Evolutionary conservation across 2,329 filamentous ascomycete genomes (phyloP).

Genomic region (Cladophialophora exuberans): DNA sequence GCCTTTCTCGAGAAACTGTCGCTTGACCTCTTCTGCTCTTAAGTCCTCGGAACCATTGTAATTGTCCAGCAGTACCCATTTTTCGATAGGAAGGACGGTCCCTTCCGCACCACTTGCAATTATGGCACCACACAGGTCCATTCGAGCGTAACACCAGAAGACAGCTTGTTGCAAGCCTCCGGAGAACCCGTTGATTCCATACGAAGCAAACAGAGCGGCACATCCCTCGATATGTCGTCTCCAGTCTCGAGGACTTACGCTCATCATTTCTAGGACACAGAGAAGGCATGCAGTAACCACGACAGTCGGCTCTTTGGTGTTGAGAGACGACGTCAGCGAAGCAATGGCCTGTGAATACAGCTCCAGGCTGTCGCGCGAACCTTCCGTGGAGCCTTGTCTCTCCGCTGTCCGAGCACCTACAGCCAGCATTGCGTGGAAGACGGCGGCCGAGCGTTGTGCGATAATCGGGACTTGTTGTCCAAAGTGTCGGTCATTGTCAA

Average conservation of each 20-base stretch:
- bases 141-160: slow-evolving; percentile 63
- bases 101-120: slow-evolving; percentile 56
- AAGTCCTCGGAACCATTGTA: slow-evolving; percentile 36
- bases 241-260: slow-evolving; percentile 49
- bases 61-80: slow-evolving; percentile 49
- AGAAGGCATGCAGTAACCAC: slow-evolving; percentile 19
- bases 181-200: slow-evolving; percentile 55
- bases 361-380: slow-evolving; percentile 53
- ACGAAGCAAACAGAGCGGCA: slow-evolving; percentile 56
- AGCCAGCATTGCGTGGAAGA: slow-evolving; percentile 57
- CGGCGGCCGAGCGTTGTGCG: slow-evolving; percentile 40
- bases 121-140: slow-evolving; percentile 60
- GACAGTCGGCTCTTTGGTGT: slow-evolving; percentile 11
- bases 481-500: slow-evolving; percentile 58
- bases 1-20: slow-evolving; percentile 40
- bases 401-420: slow-evolving; percentile 59
- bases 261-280: slow-evolving; percentile 26
- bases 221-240: slow-evolving; percentile 60
- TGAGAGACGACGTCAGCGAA: slow-evolving; percentile 11
- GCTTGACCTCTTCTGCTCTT: slow-evolving; percentile 16
- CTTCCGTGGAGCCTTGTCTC: slow-evolving; percentile 44
- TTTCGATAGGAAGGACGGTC: slow-evolving; percentile 53
- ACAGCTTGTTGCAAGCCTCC: slow-evolving; percentile 57
- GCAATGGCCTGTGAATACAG: slow-evolving; percentile 58
- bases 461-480: slow-evolving; percentile 51